Base-by-base conservation (phyloP, 2,329 filamentous ascomycete species). In the Amphichorda felina region DNA sequence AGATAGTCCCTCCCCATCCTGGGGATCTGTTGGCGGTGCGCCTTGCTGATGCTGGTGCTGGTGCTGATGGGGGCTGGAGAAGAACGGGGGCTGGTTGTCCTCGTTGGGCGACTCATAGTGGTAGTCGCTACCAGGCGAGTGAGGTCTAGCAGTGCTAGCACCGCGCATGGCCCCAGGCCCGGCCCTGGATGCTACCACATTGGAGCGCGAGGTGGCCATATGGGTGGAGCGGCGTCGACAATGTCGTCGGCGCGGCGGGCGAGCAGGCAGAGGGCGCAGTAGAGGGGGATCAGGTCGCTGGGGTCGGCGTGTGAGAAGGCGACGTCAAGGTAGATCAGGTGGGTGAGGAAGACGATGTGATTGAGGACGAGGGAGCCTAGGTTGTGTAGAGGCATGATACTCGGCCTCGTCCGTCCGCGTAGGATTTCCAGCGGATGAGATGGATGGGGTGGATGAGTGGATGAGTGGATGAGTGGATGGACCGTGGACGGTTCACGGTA, bases 271-370 rank as follows among this genome's bases (percentile, higher is more conserved):
- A 60, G 65, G 37, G 68, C 45, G 37, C 61, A 63, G 48, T 71
- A 71, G 6, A 72, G 54, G 17, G 51, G 48, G 31, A 69, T 51
- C 18, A 71, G 53, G 8, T 64, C 41, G 32, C 64, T 54, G 13
- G 66, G 63, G 40, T 70, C 66, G 36, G 66, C 60, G 40, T 65
- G 57, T 14, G 64, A 56, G 39, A 72, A 57, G 38, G 64, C 66
- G 41, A 67, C 62, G 47, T 61, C 62, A 46, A 72, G 65, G 49
- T 71, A 70, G 41, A 68, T 59, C 37, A 72, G 54, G 35, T 68
- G 68, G 28, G 64, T 67, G 42, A 72, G 54, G 47, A 72, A 72
- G 45, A 71, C 64, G 36, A 70, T 54, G 43, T 70, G 57, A 43
- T 68, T 58, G 34, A 72, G 54, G 41, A 71, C 49, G 24, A 69